phyloP scores from a whole-genome alignment of 1,284 basidiomycete genomes.

The Ceratobasidium sp. region DNA sequence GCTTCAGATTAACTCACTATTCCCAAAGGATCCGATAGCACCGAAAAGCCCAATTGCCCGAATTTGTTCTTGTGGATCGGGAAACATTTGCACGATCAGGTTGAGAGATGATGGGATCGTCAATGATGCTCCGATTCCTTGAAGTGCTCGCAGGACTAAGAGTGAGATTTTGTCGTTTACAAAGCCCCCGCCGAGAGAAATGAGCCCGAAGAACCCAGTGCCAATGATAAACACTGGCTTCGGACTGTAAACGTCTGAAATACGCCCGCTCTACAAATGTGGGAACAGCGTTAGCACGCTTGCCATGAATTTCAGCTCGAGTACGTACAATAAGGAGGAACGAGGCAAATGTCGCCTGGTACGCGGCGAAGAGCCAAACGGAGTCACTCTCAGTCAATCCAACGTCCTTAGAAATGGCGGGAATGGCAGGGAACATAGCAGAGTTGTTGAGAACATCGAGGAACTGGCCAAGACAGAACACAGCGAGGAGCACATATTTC shows the following conservation, averaged over 20 bases:
- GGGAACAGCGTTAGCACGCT: too few species aligned
- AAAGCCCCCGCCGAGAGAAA: constrained; percentile 47
- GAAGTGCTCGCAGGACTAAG: constrained; percentile 45
- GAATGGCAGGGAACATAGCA: constrained; percentile 63
- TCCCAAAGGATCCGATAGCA: constrained; percentile 62
- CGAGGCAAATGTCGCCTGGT: constrained; percentile 39
- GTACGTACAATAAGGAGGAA: constrained; percentile 45
- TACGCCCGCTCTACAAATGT: constrained; percentile 42
- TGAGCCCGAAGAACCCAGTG: constrained; percentile 37
- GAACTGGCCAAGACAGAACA: constrained; percentile 64
- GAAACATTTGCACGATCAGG: constrained; percentile 64
- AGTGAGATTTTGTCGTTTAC: constrained; percentile 41
- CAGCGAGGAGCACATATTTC: constrained; percentile 58
- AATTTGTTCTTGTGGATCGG: constrained; percentile 62
- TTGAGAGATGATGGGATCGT: constrained; percentile 65
- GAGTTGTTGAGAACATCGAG: constrained; percentile 66
- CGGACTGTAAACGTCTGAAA: constrained; percentile 47
- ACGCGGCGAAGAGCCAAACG: constrained; percentile 47
- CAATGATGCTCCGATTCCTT: constrained; percentile 47
- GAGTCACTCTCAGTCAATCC: constrained; percentile 46
- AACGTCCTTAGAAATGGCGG: constrained; percentile 54
- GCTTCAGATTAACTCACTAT: constrained; percentile 57
- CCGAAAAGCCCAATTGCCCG: constrained; percentile 64
- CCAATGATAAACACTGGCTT: constrained; percentile 46
- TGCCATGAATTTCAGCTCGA: not conserved